phyloP scores from a whole-genome alignment of 2,329 filamentous ascomycete genomes.

The Fusarium sarcochroum region DNA sequence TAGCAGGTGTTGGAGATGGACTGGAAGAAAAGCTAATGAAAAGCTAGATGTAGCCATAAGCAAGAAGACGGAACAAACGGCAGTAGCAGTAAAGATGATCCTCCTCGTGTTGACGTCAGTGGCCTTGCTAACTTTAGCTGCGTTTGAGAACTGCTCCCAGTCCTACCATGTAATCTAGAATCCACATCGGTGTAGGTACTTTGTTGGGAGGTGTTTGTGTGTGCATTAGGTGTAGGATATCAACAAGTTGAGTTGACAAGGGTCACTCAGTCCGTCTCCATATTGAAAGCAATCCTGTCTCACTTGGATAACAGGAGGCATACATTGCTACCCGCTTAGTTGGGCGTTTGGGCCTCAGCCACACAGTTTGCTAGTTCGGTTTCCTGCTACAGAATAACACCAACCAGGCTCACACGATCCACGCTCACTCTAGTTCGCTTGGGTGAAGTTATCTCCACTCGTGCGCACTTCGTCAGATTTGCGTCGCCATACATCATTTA shows the following conservation, averaged over 20 bases:
- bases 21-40: slow-evolving; percentile 24
- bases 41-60: slow-evolving; percentile 5
- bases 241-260: no score
- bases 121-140: slow-evolving; percentile 19
- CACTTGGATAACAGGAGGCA: slow-evolving; percentile 21
- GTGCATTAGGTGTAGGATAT: no score
- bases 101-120: slow-evolving; percentile 18
- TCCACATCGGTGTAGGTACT: slow-evolving; percentile 2
- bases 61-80: slow-evolving; percentile 3
- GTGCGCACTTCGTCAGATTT: no score
- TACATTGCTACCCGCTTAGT: slow-evolving; percentile 6
- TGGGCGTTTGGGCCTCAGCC: slow-evolving; percentile 11
- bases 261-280: neutral
- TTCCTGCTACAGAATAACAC: slow-evolving; percentile 5
- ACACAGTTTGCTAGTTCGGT: no score
- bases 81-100: slow-evolving; percentile 18
- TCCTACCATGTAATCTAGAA: neutral
- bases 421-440: no score
- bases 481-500: no score
- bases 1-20: slow-evolving; percentile 13
- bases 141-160: slow-evolving; percentile 13
- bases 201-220: neutral
- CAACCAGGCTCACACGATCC: no score
- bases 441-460: no score
- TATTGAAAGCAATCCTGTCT: no score